These are phyloP conservation scores for Didymellaceae sp. DNA, from an alignment of 2,329 filamentous ascomycete species.

Conservation along the genomic window DNA sequence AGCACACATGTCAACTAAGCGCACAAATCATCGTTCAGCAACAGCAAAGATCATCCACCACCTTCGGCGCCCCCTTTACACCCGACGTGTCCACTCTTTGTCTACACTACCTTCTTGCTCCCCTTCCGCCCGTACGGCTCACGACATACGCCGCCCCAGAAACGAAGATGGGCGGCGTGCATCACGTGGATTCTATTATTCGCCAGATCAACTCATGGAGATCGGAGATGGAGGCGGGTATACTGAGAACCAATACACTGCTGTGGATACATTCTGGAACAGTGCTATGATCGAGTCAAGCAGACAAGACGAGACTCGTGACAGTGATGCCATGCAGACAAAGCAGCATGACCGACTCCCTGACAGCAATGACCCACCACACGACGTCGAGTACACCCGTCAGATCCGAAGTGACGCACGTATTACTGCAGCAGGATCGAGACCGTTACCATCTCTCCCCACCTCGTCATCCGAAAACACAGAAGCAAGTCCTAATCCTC, in stretches of 20 bases:
- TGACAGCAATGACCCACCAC: too few species aligned
- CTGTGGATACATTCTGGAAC: slow-evolving; percentile 27
- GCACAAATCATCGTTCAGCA: not conserved
- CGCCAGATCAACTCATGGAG: slow-evolving; percentile 10
- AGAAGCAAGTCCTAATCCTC: too few species aligned
- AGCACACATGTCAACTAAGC: not conserved
- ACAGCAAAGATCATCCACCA: slow-evolving; percentile 21
- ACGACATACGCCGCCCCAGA: not conserved
- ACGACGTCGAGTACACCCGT: too few species aligned
- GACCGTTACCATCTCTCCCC: too few species aligned
- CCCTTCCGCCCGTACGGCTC: not conserved
- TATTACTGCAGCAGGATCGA: too few species aligned
- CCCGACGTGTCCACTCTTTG: not conserved
- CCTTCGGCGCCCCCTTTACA: slow-evolving; percentile 20
- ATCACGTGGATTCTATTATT: slow-evolving; percentile 4
- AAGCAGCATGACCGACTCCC: too few species aligned
- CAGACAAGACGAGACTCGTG: not conserved
- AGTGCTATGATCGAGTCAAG: slow-evolving; percentile 26
- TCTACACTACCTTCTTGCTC: not conserved
- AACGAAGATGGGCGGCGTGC: slow-evolving; percentile 11
- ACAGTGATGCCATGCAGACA: too few species aligned
- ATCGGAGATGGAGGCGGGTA: slow-evolving; percentile 26
- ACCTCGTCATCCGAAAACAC: too few species aligned
- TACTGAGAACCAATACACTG: slow-evolving; percentile 17
- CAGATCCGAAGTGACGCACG: too few species aligned